These are phyloP conservation scores for Xylariaceae sp. DNA, from an alignment of 2,329 filamentous ascomycete species.

Conservation along the genomic window DNA sequence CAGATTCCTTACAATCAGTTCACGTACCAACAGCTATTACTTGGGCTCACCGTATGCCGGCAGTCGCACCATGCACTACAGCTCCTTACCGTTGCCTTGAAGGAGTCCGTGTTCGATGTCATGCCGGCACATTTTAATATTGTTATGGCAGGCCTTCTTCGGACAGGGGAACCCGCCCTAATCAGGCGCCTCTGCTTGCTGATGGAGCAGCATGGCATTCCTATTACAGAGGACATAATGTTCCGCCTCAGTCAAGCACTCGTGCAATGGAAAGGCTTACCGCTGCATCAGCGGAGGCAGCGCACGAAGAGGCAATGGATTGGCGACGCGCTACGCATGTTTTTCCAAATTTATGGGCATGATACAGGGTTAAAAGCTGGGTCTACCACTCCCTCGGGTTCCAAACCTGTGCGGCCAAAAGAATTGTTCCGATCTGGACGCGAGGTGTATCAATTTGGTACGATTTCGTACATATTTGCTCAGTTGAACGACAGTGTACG, in stretches of 20 bases:
- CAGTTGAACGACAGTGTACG: constrained; percentile 49
- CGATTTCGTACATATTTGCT: constrained; percentile 39
- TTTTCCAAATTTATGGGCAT: constrained; percentile 32
- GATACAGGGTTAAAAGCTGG: constrained; percentile 11
- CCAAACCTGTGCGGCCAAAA: constrained; percentile 4
- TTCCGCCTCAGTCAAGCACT: constrained; percentile 43
- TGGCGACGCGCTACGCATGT: constrained; percentile 35
- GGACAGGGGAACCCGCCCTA: constrained; percentile 41
- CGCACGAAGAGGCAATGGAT: constrained; percentile 28
- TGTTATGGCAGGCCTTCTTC: constrained; percentile 50
- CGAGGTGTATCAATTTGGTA: constrained; percentile 37
- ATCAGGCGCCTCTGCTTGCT: constrained; percentile 41
- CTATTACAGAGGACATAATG: constrained; percentile 41
- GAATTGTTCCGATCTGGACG: constrained; percentile 21
- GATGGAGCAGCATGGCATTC: constrained; percentile 42
- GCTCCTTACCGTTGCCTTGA: constrained; percentile 43
- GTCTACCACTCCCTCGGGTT: constrained; percentile 7
- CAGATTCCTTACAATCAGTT: constrained; percentile 46
- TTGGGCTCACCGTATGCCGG: constrained; percentile 45
- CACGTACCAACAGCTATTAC: constrained; percentile 49
- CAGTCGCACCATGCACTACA: constrained; percentile 49
- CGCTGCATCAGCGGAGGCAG: constrained; percentile 19
- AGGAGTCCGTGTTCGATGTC: constrained; percentile 44
- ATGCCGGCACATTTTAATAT: constrained; percentile 48
- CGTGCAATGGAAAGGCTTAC: constrained; percentile 34